phyloP scores from a whole-genome alignment of 1,139 yeast genomes.

The Candida frijolesensis region DNA sequence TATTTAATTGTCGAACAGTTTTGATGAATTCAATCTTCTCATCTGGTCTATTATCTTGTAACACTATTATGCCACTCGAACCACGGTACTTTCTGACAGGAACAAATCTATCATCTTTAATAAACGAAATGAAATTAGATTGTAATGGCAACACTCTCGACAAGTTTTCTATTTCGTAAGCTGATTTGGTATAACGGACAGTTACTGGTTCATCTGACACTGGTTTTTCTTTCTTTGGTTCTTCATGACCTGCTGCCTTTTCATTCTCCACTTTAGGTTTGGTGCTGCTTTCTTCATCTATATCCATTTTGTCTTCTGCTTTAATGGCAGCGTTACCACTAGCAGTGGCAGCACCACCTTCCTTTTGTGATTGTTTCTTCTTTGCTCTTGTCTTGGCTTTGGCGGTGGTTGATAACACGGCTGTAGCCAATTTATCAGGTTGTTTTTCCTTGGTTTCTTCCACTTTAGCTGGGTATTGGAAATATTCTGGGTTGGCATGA shows the following conservation, averaged over 20 bases:
- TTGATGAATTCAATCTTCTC: conserved; percentile 70
- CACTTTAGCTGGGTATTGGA: conserved; percentile 87
- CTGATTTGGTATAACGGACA: conserved; percentile 53
- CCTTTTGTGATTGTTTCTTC: conserved; percentile 64
- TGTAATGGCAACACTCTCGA: conserved; percentile 93
- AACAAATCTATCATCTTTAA: conserved; percentile 71
- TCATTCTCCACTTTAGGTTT: conserved; percentile 30
- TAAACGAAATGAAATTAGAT: conserved; percentile 77
- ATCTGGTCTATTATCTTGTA: conserved; percentile 69
- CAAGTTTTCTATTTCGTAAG: conserved; percentile 74
- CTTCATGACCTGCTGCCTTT: conserved; percentile 24
- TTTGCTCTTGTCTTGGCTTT: conserved; percentile 92
- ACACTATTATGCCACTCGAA: conserved; percentile 77
- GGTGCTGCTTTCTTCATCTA: conserved; percentile 21
- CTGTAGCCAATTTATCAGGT: conserved; percentile 89
- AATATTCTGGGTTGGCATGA: conserved; percentile 75
- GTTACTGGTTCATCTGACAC: conserved; percentile 32
- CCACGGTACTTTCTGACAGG: conserved; percentile 86
- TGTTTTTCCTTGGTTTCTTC: conserved; percentile 82
- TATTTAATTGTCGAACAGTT: conserved; percentile 81
- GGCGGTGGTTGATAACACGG: conserved; percentile 90
- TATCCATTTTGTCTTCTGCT: conserved; percentile 33
- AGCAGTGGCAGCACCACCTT: conserved; percentile 26
- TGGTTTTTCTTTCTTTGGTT: conserved; percentile 25
- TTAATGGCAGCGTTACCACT: conserved; percentile 27